phyloP scores from a whole-genome alignment of 1,284 basidiomycete genomes.

The Cutaneotrichosporon sp. region DNA sequence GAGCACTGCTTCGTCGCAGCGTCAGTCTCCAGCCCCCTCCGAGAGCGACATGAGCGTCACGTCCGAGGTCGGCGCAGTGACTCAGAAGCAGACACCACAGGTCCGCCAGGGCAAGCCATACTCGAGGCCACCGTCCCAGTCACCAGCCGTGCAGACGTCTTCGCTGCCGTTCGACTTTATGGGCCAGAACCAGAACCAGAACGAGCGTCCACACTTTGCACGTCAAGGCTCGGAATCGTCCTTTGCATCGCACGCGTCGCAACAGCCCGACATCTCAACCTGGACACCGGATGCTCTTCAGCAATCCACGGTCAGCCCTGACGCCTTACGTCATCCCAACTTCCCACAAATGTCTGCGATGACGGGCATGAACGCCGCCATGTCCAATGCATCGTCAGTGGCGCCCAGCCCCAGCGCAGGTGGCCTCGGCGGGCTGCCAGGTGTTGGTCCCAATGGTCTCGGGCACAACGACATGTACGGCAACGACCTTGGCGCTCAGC shows the following conservation, averaged over 20 bases:
- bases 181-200: conserved; percentile 3
- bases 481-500: conserved; percentile 6
- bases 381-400: conserved; percentile 17
- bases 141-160: conserved; percentile 23
- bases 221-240: conserved; percentile 31
- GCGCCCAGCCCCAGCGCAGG: conserved; percentile 14
- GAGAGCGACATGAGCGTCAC: conserved; percentile 40
- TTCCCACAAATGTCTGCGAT: conserved; percentile 21
- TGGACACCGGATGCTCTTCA: conserved; percentile 16
- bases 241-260: conserved; percentile 6
- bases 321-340: conserved; percentile 32
- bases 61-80: conserved; percentile 39
- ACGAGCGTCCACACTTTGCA: conserved; percentile 21
- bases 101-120: conserved; percentile 40
- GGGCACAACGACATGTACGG: conserved; percentile 11
- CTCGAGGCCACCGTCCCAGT: conserved; percentile 36
- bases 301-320: conserved; percentile 35
- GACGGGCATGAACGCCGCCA: conserved; percentile 15
- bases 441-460: conserved; percentile 1
- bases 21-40: conserved; percentile 37
- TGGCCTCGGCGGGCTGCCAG: conserved; percentile 5
- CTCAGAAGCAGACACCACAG: conserved; percentile 39
- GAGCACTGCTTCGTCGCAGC: conserved; percentile 35
- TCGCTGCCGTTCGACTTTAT: conserved; percentile 27
- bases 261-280: conserved; percentile 12